These are phyloP conservation scores for Trametes meyenii DNA, from an alignment of 768 basidiomycete species.

Conservation along the genomic window DNA sequence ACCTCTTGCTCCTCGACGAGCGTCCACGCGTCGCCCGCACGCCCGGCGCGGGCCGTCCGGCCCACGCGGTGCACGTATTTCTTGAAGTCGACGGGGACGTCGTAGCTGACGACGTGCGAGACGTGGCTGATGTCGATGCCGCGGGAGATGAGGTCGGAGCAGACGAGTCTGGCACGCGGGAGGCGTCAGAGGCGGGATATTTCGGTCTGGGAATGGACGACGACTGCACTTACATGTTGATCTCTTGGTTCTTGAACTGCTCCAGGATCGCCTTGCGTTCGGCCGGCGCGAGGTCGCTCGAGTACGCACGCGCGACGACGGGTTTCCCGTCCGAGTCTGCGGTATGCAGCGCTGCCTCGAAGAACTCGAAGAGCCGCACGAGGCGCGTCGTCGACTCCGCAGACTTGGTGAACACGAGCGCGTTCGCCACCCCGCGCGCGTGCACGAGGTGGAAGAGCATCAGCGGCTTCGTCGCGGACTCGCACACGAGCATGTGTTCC, in stretches of 20 bases:
- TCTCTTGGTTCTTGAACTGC: constrained; percentile 77
- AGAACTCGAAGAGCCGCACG: constrained; percentile 78
- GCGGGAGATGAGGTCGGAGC: constrained; percentile 93
- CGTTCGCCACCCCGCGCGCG: constrained; percentile 58
- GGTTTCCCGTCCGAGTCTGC: constrained; percentile 18
- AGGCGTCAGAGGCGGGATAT: not conserved
- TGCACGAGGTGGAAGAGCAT: constrained; percentile 87
- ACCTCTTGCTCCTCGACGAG: constrained; percentile 95
- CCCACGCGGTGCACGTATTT: constrained; percentile 99
- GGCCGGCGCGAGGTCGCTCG: constrained; percentile 74
- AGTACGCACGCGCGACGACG: constrained; percentile 71
- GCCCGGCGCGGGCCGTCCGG: constrained; percentile 91
- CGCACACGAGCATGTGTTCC: constrained; percentile 88
- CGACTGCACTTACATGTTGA: constrained; percentile 75
- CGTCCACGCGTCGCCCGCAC: constrained; percentile 89
- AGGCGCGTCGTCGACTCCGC: constrained; percentile 88
- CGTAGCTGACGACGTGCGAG: constrained; percentile 92
- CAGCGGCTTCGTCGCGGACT: constrained; percentile 82
- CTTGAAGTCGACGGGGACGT: constrained; percentile 94
- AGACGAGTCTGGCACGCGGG: constrained; percentile 68
- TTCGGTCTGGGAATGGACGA: no score
- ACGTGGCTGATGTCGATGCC: constrained; percentile 95
- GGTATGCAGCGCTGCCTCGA: constrained; percentile 48
- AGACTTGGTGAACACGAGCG: constrained; percentile 95
- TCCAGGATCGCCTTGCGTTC: constrained; percentile 81